Conservation (phyloP, 2,329 filamentous ascomycete species). For the Neonectria punicea region DNA sequence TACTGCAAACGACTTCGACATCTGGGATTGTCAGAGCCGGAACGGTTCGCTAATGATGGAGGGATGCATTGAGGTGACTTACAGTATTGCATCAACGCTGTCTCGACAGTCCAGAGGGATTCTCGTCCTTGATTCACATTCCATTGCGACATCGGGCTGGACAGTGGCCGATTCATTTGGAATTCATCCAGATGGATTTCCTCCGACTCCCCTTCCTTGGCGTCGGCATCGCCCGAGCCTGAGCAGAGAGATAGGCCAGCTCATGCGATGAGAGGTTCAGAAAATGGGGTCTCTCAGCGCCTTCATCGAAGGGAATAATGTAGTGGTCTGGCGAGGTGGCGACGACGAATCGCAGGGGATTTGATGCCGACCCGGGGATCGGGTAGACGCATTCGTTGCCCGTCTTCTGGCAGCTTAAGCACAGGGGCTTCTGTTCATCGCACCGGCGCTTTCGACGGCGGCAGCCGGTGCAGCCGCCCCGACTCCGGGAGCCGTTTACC, state of each 20-base stretch:
- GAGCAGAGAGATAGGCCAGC: slow-evolving; percentile 17
- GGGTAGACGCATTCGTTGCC: slow-evolving; percentile 34
- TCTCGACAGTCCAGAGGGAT: slow-evolving; percentile 20
- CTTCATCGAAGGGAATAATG: slow-evolving; percentile 14
- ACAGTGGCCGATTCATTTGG: background rate
- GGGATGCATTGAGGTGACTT: background rate
- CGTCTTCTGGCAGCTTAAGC: slow-evolving; percentile 25
- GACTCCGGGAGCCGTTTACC: slow-evolving; percentile 35
- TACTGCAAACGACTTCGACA: slow-evolving; percentile 36
- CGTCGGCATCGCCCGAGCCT: background rate
- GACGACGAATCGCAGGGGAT: slow-evolving; percentile 36
- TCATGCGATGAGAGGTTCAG: slow-evolving; percentile 34
- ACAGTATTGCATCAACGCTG: slow-evolving; percentile 39
- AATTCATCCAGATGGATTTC: background rate
- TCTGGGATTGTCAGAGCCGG: slow-evolving; percentile 28
- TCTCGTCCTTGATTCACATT: slow-evolving; percentile 6
- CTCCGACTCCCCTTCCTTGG: background rate
- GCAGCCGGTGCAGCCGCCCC: slow-evolving; percentile 55
- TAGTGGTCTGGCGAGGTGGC: slow-evolving; percentile 29
- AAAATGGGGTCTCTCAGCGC: slow-evolving; percentile 18
- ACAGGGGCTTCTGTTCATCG: slow-evolving; percentile 46
- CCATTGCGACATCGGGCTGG: slow-evolving; percentile 27
- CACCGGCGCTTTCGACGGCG: slow-evolving; percentile 62
- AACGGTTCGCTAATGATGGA: too few species aligned
- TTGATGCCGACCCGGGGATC: slow-evolving; percentile 25